Base-by-base conservation (phyloP, 257 asterid species). In the Handroanthus guayacan region DNA sequence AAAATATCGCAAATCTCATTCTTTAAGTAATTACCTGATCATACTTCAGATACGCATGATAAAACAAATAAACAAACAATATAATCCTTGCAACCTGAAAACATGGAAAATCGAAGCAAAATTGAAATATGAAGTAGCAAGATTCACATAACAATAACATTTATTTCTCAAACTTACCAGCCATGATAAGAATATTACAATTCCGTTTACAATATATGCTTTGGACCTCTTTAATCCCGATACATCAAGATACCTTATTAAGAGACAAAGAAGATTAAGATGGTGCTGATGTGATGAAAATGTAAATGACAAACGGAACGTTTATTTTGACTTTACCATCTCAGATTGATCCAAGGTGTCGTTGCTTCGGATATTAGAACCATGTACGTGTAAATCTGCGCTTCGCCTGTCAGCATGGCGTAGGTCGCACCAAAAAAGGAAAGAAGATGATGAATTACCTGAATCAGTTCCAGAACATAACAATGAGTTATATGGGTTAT, bases 381-480 rank as follows among this genome's bases (percentile, higher is more conserved):
- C 91, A 85, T 79, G 82, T 62, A 94, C 7, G 89, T 75, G 76
- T 91, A 94, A 61, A 90, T 39, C 76, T 94, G 98, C n/a, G 88
- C 98, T 83, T 92, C 94, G 14, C 98, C 94, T 5, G 91, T 92
- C 75, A 90, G 80, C 90, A 90, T 82, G 47, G 98, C 78, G 13
- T 91, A 92, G 48, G 82, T 55, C 61, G 81, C 81, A 1, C 90
- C 90, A 31, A 76, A 65, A 82, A 87, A 72, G 12, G 98, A 90
- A 63, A 94, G 89, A 77, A 92, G 81, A 82, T 94, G 98, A 85
- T 94, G 98, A 78, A 87, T 54, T 69, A 94, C 87, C 98, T 94
- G 82, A 47, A 79, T 39, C n/a, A 71, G 48, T 13, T 69, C 16
- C 57, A 14, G 45, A 56, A 62, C 44, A 69, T 48, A 61, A 67